A percentile compares a stretch with the other conserved stretches of the same genome.
Evolutionary conservation across 352 stramenopile species (phyloP).

Genomic region (Plasmopara viticola): DNA sequence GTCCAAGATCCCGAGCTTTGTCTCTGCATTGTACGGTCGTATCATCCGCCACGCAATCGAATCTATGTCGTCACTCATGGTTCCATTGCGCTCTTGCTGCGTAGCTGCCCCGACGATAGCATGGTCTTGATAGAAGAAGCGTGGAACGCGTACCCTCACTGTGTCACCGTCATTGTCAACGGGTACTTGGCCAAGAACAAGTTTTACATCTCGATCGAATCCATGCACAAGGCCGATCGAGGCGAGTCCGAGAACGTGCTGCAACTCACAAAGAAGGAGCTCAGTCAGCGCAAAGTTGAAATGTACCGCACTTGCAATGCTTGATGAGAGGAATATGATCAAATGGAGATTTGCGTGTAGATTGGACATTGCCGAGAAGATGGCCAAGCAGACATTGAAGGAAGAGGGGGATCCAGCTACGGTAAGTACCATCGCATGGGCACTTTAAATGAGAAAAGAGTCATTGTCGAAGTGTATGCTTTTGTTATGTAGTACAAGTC

Average conservation of each 20-base stretch:
- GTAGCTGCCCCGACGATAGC: slow-evolving; percentile 73
- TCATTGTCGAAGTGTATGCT: slow-evolving; percentile 1
- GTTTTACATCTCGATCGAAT: slow-evolving; percentile 85
- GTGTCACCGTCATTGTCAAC: slow-evolving; percentile 80
- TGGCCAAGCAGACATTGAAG: slow-evolving; percentile 69
- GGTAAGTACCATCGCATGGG: slow-evolving; percentile 17
- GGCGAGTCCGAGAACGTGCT: slow-evolving; percentile 65
- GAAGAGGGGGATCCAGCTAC: slow-evolving; percentile 59
- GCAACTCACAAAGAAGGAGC: slow-evolving; percentile 57
- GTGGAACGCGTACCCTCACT: slow-evolving; percentile 86
- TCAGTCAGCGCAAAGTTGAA: slow-evolving; percentile 70
- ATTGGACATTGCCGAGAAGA: slow-evolving; percentile 69
- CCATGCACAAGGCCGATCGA: slow-evolving; percentile 55
- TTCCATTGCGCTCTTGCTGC: not conserved
- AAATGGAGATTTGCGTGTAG: slow-evolving; percentile 19
- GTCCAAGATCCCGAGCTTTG: slow-evolving; percentile 74
- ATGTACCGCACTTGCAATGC: slow-evolving; percentile 23
- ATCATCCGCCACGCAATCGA: too few relatives aligned
- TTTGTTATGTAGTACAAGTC: slow-evolving; percentile 54
- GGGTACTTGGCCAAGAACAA: slow-evolving; percentile 82
- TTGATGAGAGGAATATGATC: slow-evolving; percentile 1
- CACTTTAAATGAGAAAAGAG: not conserved
- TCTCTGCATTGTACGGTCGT: slow-evolving; percentile 63
- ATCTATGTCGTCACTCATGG: too few relatives aligned
- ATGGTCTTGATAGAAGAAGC: slow-evolving; percentile 84